These are phyloP conservation scores for Sporothrix luriei DNA, from an alignment of 2,329 filamentous ascomycete genomes.

Conservation along the genomic window DNA sequence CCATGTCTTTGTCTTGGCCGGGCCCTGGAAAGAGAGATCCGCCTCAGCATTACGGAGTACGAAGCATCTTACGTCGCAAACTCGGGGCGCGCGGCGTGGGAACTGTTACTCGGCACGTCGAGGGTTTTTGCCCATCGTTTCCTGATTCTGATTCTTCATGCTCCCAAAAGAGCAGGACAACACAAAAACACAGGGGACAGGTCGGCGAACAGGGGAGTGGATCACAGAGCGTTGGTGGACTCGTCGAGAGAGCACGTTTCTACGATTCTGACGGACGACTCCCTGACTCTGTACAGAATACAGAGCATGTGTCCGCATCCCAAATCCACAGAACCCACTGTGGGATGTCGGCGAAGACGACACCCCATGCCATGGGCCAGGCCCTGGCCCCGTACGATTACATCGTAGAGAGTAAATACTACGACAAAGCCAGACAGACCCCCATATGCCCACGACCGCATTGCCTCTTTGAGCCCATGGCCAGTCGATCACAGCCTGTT, in stretches of 20 bases:
- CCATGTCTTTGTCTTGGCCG: background rate
- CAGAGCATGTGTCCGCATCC: no score
- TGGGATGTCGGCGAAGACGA: background rate
- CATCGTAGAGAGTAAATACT: no score
- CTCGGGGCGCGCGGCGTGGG: no score
- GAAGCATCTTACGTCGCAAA: no score
- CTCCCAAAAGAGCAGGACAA: background rate
- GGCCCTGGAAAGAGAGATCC: constrained; percentile 5
- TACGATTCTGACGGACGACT: background rate
- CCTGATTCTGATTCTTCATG: background rate
- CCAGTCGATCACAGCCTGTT: constrained; percentile 22
- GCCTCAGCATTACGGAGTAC: background rate
- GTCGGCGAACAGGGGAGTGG: background rate
- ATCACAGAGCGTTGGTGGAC: no score
- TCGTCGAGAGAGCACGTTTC: background rate
- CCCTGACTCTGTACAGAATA: no score
- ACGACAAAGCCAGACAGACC: no score
- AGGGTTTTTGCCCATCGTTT: background rate
- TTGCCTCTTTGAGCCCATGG: constrained; percentile 15
- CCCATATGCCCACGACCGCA: background rate
- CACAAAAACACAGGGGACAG: background rate
- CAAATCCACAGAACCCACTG: background rate
- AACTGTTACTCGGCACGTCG: no score
- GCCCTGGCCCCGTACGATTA: background rate
- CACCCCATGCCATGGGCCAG: background rate